Evolutionary conservation across 441 rosid species (phyloP).

Genomic region (Mallotus repandus): DNA sequence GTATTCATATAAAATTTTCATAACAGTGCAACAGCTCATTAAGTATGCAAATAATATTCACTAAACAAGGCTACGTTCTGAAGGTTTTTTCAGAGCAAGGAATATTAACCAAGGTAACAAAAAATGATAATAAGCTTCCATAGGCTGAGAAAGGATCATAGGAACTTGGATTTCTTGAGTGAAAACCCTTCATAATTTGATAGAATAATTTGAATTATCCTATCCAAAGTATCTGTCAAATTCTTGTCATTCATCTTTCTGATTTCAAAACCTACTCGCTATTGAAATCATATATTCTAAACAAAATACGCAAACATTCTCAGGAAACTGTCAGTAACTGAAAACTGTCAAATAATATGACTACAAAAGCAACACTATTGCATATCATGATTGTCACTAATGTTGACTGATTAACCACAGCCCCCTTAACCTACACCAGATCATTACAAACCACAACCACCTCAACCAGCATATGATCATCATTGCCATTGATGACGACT

Average conservation of each 20-base stretch:
- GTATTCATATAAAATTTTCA: background rate
- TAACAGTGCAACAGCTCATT: background rate
- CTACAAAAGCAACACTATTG: background rate
- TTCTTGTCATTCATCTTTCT: background rate
- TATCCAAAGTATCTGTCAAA: background rate
- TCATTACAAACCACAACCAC: background rate
- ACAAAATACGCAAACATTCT: too few species aligned
- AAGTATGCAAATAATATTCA: background rate
- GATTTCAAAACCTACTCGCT: background rate
- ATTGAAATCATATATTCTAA: background rate
- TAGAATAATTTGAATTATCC: background rate
- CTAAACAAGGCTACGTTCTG: too few species aligned
- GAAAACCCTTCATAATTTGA: background rate
- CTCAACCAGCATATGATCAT: background rate
- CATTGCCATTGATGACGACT: too few species aligned
- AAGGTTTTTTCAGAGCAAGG: too few species aligned
- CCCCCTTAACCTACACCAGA: constrained; percentile 2
- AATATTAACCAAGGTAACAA: too few species aligned
- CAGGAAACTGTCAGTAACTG: background rate
- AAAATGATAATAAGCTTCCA: background rate
- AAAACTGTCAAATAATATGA: background rate
- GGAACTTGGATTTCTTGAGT: background rate
- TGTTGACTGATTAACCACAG: background rate
- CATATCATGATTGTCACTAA: background rate
- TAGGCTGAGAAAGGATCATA: background rate